Percentiles rank a stretch among this genome's conserved stretches.
phyloP scores from a whole-genome alignment of 805 yeast species.

The Ogataea dorogensis region DNA sequence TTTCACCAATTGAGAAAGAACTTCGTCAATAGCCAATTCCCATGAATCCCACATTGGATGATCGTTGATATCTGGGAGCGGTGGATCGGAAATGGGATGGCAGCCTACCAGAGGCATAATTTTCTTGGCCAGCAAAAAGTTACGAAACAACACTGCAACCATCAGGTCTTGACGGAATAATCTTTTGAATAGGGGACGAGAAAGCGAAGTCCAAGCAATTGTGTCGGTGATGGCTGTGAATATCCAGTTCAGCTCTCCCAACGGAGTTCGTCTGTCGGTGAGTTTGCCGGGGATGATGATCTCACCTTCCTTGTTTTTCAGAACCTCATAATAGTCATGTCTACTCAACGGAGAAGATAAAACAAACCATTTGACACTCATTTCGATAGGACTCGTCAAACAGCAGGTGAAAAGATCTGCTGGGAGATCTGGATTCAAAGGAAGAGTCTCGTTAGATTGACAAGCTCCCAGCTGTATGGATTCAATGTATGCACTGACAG shows the following conservation, averaged over 20 bases:
- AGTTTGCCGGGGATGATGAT: conserved; percentile 84
- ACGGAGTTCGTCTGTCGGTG: conserved; percentile 90
- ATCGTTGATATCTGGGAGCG: conserved; percentile 76
- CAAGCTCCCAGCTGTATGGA: conserved; percentile 96
- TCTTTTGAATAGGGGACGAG: conserved; percentile 83
- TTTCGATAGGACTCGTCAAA: conserved; percentile 92
- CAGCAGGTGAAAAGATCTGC: conserved; percentile 96
- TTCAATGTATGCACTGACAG: conserved; percentile 70
- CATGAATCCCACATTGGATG: conserved; percentile 98
- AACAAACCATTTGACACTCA: conserved; percentile 87
- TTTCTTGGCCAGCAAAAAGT: conserved; percentile 86
- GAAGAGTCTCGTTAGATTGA: conserved; percentile 76
- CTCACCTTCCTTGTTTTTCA: conserved; percentile 49
- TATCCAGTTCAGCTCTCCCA: conserved; percentile 96
- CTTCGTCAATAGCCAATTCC: conserved; percentile 96
- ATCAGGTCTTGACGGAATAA: conserved; percentile 92
- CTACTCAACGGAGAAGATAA: conserved; percentile 69
- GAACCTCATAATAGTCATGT: conserved; percentile 48
- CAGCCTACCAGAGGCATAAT: conserved; percentile 92
- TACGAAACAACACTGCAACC: conserved; percentile 94
- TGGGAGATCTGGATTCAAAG: conserved; percentile 92
- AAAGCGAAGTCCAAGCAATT: conserved; percentile 92
- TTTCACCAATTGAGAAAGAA: conserved; percentile 66
- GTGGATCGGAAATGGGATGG: conserved; percentile 93
- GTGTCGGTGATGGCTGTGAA: conserved; percentile 98